phyloP scores from a whole-genome alignment of 192 early-diverging fungal species.

The Backusella sp. region DNA sequence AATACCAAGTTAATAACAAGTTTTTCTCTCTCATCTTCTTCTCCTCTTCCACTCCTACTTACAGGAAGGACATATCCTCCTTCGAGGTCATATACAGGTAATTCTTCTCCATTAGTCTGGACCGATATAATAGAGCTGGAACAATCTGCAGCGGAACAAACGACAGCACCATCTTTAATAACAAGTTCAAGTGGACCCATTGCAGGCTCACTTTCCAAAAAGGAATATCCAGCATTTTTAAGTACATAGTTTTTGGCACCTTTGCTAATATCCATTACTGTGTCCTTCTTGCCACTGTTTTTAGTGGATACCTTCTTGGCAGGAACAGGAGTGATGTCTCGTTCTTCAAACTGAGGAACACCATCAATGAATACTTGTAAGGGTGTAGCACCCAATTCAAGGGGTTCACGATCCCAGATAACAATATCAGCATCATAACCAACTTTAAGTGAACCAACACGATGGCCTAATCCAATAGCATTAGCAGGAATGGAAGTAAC shows the following conservation, averaged over 20 bases:
- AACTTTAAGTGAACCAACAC: slow-evolving; percentile 60
- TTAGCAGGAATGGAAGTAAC: slow-evolving; percentile 74
- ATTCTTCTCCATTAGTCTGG: background rate
- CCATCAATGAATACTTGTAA: slow-evolving; percentile 79
- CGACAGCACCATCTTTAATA: slow-evolving; percentile 50
- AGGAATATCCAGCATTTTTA: slow-evolving; percentile 9
- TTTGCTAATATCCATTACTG: background rate
- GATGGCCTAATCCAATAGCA: slow-evolving; percentile 63
- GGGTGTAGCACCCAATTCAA: slow-evolving; percentile 68
- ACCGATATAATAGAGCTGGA: background rate
- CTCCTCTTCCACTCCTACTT: slow-evolving; percentile 1
- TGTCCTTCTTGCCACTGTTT: slow-evolving; percentile 4
- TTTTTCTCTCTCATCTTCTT: background rate
- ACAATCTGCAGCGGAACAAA: slow-evolving; percentile 46
- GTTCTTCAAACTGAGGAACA: slow-evolving; percentile 52
- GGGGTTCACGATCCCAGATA: slow-evolving; percentile 74
- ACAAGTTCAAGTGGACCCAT: slow-evolving; percentile 8
- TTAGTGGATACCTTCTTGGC: slow-evolving; percentile 21
- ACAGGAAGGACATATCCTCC: slow-evolving; percentile 62
- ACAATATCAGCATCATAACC: slow-evolving; percentile 84
- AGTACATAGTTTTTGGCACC: slow-evolving; percentile 1
- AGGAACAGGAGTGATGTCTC: slow-evolving; percentile 13
- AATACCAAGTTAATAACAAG: background rate
- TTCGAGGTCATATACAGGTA: slow-evolving; percentile 49
- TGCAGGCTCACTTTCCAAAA: background rate